These are phyloP conservation scores for Lyophyllum semitale DNA, from an alignment of 768 basidiomycete species.

Conservation along the genomic window DNA sequence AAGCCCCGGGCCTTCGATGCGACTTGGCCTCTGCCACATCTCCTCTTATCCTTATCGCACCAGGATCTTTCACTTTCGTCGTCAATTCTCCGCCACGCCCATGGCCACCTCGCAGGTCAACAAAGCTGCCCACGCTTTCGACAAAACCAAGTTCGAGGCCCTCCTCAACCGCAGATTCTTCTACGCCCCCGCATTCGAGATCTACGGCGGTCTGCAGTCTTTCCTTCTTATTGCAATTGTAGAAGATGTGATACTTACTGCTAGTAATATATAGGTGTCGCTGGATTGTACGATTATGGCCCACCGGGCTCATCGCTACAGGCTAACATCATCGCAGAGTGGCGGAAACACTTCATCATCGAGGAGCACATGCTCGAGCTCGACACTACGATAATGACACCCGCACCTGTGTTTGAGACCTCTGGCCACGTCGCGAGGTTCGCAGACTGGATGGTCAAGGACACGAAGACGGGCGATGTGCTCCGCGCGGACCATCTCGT, in stretches of 20 bases:
- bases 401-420: conserved; percentile 91
- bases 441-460: conserved; percentile 99
- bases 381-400: conserved; percentile 98
- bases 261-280: conserved; percentile 64
- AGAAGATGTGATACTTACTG: neutral
- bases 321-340: conserved; percentile 94
- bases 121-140: conserved; percentile 85
- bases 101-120: conserved; percentile 48
- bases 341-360: conserved; percentile 97
- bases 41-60: conserved; percentile 14
- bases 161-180: conserved; percentile 92
- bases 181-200: conserved; percentile 97
- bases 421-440: conserved; percentile 98
- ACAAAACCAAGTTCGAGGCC: conserved; percentile 83
- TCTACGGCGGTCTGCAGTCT: conserved; percentile 83
- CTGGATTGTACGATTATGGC: conserved; percentile 97
- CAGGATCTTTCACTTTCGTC: conserved; percentile 8
- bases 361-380: conserved; percentile 99
- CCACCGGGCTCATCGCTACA: conserved; percentile 95
- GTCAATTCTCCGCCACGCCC: conserved; percentile 14
- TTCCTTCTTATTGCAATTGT: neutral
- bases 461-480: conserved; percentile 92
- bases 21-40: conserved; percentile 21
- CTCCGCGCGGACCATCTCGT: conserved; percentile 96
- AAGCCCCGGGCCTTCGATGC: conserved; percentile 12